phyloP scores from a whole-genome alignment of 2,329 filamentous ascomycete genomes.

The Trichoderma lentiforme region DNA sequence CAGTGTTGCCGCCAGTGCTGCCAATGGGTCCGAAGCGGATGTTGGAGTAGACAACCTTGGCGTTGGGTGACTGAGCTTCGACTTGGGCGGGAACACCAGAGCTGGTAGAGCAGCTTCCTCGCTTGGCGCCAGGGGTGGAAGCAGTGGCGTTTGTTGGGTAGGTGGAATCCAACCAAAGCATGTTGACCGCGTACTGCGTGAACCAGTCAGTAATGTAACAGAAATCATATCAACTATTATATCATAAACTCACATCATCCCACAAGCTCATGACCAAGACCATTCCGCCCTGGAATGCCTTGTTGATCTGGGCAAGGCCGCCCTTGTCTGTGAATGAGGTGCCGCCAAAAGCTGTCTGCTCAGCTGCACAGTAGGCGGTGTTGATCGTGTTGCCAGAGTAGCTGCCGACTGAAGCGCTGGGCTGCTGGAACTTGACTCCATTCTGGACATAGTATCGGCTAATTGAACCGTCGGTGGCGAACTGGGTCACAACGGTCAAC shows the following conservation, averaged over 20 bases:
- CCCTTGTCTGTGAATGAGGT: conserved; percentile 54
- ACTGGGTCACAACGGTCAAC: conserved; percentile 66
- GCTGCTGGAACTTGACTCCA: conserved; percentile 48
- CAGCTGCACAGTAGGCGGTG: conserved; percentile 53
- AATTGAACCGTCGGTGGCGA: conserved; percentile 54
- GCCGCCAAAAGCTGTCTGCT: conserved; percentile 57
- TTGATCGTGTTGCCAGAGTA: conserved; percentile 50
- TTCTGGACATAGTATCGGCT: conserved; percentile 64
- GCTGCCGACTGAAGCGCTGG: conserved; percentile 46
- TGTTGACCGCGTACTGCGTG: conserved; percentile 55
- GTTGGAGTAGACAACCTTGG: conserved; percentile 56
- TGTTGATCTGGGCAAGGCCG: conserved; percentile 56
- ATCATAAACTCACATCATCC: conserved; percentile 50
- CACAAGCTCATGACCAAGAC: conserved; percentile 52
- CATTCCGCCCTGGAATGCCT: conserved; percentile 41
- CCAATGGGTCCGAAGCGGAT: conserved; percentile 56
- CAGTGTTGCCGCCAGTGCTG: conserved; percentile 39
- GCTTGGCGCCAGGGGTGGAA: conserved; percentile 42
- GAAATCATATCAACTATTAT: neutral
- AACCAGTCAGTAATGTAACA: neutral
- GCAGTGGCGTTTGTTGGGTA: conserved; percentile 50
- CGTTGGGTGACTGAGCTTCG: conserved; percentile 43
- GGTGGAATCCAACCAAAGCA: conserved; percentile 72
- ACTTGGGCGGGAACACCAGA: conserved; percentile 52
- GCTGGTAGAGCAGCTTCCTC: conserved; percentile 52